Base-by-base conservation (phyloP, 2,329 filamentous ascomycete genomes). In the Dissoconium aciculare region DNA sequence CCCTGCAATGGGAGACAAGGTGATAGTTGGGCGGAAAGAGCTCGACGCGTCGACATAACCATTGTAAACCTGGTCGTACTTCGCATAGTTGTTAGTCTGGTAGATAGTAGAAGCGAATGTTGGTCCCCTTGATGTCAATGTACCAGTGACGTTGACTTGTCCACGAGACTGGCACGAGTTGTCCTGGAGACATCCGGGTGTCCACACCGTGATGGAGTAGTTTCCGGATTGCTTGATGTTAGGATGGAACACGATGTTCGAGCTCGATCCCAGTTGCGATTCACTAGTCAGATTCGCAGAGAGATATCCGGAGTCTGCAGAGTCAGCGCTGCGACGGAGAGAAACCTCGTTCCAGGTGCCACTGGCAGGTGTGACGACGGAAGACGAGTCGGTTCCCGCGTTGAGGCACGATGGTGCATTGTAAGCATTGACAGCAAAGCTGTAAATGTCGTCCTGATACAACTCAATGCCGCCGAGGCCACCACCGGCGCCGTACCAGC, bases 41-140 rank as follows among this genome's bases (percentile, higher is more conserved):
- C 8, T 8, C 31, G 69, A 74, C 32, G 75, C 74, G 50, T 95
- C 83, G 32, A 98, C 73, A 42, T 74, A 74, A 27, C 85, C 89
- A 42, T 77, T 78, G 57, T 84, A 93, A 35, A 98, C 74, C 43
- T 81, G 75, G 51, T 98, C 89, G 50, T 92, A 95, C 56, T 98
- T 98, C 62, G 95, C 87, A 53, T 77, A 91, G 52, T 91, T 70
- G 58, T 98, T 98, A 11, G 85, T 93, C 56, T 98, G 89, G 51
- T 70, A 91, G 5, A 94, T 60, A 1, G 69, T 66, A 1, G 65
- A 71, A 15, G 70, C 66, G 34, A 74, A 64, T 4, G 69, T 62
- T 17, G 31, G 59, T 43, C 44, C 55, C 49, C 33, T 57, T 47
- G 50, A 64, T 47, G 43, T 57, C 62, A 89, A 74, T 14, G 65